Evolutionary conservation across 2,329 filamentous ascomycete species (phyloP).

Genomic region (Microsporum ferrugineum): DNA sequence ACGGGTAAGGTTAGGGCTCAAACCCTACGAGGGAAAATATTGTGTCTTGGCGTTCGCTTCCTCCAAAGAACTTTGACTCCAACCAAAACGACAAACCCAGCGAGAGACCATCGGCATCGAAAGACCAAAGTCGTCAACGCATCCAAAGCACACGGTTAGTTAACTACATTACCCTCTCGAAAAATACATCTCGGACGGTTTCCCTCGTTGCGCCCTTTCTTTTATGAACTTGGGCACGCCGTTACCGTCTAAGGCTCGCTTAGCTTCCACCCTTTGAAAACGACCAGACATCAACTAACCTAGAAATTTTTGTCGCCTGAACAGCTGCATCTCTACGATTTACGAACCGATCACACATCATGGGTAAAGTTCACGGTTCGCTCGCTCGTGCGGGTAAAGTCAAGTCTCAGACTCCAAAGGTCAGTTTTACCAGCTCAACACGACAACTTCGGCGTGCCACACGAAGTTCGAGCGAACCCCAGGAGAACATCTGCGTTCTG

Average conservation of each 20-base stretch:
- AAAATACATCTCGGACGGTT: not conserved
- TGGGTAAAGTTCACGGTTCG: slow-evolving; percentile 90
- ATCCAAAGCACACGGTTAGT: slow-evolving; percentile 4
- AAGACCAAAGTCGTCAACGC: slow-evolving; percentile 4
- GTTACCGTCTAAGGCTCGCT: not conserved
- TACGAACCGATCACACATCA: slow-evolving; percentile 38
- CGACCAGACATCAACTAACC: not conserved
- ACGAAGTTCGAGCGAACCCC: not conserved
- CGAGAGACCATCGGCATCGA: slow-evolving; percentile 2
- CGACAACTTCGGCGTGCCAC: not conserved
- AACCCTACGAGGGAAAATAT: not conserved
- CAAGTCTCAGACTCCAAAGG: slow-evolving; percentile 61
- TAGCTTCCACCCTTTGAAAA: not conserved
- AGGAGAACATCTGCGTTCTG: not conserved
- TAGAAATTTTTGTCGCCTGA: not conserved
- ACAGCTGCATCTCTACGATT: slow-evolving; percentile 9
- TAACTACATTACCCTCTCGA: not conserved
- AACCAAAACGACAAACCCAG: not conserved
- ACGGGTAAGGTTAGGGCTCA: not conserved
- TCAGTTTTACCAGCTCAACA: slow-evolving; percentile 12
- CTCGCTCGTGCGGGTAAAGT: slow-evolving; percentile 88
- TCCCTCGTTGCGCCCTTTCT: not conserved
- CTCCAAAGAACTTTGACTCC: not conserved
- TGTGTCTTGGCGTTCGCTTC: slow-evolving; percentile 4
- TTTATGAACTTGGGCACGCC: not conserved